Conservation (phyloP, 345 rosid genomes). For the Ceriops tagal region DNA sequence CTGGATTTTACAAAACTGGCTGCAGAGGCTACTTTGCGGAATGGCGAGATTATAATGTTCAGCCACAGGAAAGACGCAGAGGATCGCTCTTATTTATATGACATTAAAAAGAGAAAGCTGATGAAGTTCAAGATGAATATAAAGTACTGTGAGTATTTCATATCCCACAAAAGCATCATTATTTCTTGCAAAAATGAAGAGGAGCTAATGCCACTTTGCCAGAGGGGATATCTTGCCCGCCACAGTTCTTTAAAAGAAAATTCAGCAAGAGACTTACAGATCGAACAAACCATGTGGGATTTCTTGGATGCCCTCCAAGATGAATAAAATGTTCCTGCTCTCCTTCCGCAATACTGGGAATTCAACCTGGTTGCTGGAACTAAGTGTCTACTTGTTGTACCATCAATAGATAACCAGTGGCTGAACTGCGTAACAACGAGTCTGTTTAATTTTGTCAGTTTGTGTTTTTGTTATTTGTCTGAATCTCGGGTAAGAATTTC, state of each 20-base stretch:
- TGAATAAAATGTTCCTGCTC: too few species aligned
- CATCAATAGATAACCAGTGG: too few species aligned
- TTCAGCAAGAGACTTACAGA: neutral
- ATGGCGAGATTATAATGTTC: conserved; percentile 9
- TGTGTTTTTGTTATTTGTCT: too few species aligned
- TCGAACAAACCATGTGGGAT: too few species aligned
- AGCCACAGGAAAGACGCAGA: neutral
- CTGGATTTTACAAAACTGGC: neutral
- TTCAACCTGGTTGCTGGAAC: too few species aligned
- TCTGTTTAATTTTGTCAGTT: too few species aligned
- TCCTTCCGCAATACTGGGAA: too few species aligned
- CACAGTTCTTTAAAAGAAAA: neutral
- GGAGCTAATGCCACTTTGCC: neutral
- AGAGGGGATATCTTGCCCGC: too few species aligned
- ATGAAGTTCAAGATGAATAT: neutral
- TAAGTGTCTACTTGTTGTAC: too few species aligned
- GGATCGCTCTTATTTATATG: conserved; percentile 7
- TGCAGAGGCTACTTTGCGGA: neutral
- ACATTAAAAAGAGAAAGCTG: neutral
- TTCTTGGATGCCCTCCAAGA: too few species aligned
- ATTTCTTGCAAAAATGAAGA: conserved; percentile 1
- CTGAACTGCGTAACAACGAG: too few species aligned
- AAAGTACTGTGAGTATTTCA: neutral
- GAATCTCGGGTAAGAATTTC: too few species aligned
- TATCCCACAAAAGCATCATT: conserved; percentile 11